These are phyloP conservation scores for Forsythia viridissima DNA, from an alignment of 257 asterid species.

Conservation along the genomic window DNA sequence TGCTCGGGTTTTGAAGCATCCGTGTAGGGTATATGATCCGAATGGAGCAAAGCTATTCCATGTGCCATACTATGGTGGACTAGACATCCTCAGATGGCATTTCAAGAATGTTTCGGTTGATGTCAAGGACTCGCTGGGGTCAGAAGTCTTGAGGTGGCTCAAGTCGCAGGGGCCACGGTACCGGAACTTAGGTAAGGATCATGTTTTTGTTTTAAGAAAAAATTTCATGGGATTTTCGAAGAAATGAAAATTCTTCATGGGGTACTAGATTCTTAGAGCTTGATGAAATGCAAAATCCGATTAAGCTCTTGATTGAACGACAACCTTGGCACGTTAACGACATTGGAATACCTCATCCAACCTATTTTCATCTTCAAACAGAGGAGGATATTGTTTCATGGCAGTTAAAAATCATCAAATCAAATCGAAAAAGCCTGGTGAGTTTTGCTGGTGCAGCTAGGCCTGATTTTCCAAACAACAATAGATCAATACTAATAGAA, in stretches of 20 bases:
- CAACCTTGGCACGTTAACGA: slow-evolving; percentile 69
- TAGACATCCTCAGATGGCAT: slow-evolving; percentile 72
- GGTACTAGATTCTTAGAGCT: slow-evolving; percentile 62
- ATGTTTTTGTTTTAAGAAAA: slow-evolving; percentile 67
- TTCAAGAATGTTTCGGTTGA: slow-evolving; percentile 60
- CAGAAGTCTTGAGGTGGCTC: slow-evolving; percentile 59
- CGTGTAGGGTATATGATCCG: slow-evolving; percentile 55
- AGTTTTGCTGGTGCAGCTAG: slow-evolving; percentile 74
- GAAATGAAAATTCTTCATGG: slow-evolving; percentile 46
- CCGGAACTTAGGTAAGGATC: slow-evolving; percentile 58
- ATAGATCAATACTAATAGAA: slow-evolving; percentile 49
- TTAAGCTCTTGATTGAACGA: slow-evolving; percentile 63
- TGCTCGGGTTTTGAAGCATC: slow-evolving; percentile 53
- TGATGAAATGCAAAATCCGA: slow-evolving; percentile 73
- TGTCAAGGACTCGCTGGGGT: slow-evolving; percentile 50
- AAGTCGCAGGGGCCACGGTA: slow-evolving; percentile 55
- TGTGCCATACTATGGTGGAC: slow-evolving; percentile 75
- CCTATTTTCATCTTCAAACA: slow-evolving; percentile 64
- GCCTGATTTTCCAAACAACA: slow-evolving; percentile 43
- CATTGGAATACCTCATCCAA: slow-evolving; percentile 73
- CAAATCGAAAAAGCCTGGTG: slow-evolving; percentile 33
- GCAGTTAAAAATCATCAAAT: slow-evolving; percentile 44
- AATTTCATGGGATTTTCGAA: slow-evolving; percentile 71
- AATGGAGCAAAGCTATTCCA: slow-evolving; percentile 57
- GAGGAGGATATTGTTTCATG: slow-evolving; percentile 57